phyloP scores from a whole-genome alignment of 2,329 filamentous ascomycete genomes.

The Aspergillus quadrilineatus region DNA sequence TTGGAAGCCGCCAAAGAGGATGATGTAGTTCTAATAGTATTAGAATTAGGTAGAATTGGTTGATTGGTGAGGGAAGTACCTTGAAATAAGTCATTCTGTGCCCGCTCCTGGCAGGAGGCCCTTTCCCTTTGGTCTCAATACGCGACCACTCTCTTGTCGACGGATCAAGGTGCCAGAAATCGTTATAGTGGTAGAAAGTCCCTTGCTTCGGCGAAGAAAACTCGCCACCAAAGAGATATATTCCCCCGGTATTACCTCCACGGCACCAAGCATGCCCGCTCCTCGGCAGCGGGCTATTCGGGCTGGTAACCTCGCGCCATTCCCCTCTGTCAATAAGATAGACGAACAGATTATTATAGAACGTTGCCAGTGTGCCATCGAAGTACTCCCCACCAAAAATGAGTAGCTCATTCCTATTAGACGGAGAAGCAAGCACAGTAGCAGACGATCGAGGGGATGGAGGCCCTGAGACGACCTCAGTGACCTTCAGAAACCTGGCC shows the following conservation, averaged over 20 bases:
- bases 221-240: conserved; percentile 82
- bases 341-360: conserved; percentile 66
- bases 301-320: conserved; percentile 86
- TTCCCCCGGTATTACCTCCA: conserved; percentile 76
- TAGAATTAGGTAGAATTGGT: background rate
- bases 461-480: conserved; percentile 70
- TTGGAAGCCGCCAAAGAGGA: conserved; percentile 95
- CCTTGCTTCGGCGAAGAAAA: conserved; percentile 97
- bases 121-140: conserved; percentile 70
- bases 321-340: conserved; percentile 80
- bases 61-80: conserved; percentile 25
- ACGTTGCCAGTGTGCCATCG: conserved; percentile 79
- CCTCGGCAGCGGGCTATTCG: conserved; percentile 85
- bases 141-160: conserved; percentile 84
- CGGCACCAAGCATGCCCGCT: conserved; percentile 94
- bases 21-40: conserved; percentile 69
- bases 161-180: conserved; percentile 93
- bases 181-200: conserved; percentile 98
- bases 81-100: conserved; percentile 97
- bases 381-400: conserved; percentile 95
- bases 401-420: conserved; percentile 82
- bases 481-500: conserved; percentile 90
- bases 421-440: conserved; percentile 79
- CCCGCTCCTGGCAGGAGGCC: conserved; percentile 82
- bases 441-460: conserved; percentile 77